Conservation (phyloP, 1,284 basidiomycete genomes). For the Gomphus bonarii region DNA sequence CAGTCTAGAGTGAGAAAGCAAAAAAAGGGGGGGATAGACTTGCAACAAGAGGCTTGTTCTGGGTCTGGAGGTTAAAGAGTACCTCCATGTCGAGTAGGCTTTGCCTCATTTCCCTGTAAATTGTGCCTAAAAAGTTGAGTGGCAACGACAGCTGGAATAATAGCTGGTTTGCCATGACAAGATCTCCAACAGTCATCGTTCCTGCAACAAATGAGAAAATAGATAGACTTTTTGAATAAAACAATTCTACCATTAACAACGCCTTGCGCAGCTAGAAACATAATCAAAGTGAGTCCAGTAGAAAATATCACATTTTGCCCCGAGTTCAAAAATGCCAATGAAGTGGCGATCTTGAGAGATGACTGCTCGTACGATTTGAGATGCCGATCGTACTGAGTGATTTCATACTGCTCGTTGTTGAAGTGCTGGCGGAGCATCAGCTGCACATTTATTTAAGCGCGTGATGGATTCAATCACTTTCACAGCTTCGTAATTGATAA, state of each 20-base stretch:
- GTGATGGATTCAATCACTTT: slow-evolving; percentile 47
- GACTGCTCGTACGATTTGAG: slow-evolving; percentile 84
- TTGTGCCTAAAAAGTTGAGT: slow-evolving; percentile 93
- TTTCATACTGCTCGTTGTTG: slow-evolving; percentile 92
- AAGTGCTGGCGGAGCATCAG: slow-evolving; percentile 58
- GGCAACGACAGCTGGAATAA: slow-evolving; percentile 96
- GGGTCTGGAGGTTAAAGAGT: slow-evolving; percentile 83
- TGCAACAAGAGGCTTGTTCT: slow-evolving; percentile 68
- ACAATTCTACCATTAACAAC: slow-evolving; percentile 68
- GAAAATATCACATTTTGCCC: slow-evolving; percentile 97
- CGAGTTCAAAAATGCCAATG: slow-evolving; percentile 87
- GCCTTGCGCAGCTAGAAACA: slow-evolving; percentile 94
- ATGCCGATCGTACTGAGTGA: slow-evolving; percentile 87
- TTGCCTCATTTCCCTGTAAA: slow-evolving; percentile 94
- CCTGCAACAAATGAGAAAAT: slow-evolving; percentile 35
- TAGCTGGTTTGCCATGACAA: slow-evolving; percentile 99
- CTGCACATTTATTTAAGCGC: not conserved
- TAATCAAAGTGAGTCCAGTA: slow-evolving; percentile 84
- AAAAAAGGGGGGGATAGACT: slow-evolving; percentile 10
- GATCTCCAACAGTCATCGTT: slow-evolving; percentile 95
- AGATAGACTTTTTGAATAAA: not conserved
- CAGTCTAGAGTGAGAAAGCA: slow-evolving; percentile 1
- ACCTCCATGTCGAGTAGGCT: slow-evolving; percentile 96
- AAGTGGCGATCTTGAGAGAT: slow-evolving; percentile 92
- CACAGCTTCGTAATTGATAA: slow-evolving; percentile 98